A percentile compares a stretch with the other conserved stretches of the same genome.
These are phyloP conservation scores for Penicillium parvum DNA, from an alignment of 495 filamentous ascomycete genomes.

Conservation along the genomic window DNA sequence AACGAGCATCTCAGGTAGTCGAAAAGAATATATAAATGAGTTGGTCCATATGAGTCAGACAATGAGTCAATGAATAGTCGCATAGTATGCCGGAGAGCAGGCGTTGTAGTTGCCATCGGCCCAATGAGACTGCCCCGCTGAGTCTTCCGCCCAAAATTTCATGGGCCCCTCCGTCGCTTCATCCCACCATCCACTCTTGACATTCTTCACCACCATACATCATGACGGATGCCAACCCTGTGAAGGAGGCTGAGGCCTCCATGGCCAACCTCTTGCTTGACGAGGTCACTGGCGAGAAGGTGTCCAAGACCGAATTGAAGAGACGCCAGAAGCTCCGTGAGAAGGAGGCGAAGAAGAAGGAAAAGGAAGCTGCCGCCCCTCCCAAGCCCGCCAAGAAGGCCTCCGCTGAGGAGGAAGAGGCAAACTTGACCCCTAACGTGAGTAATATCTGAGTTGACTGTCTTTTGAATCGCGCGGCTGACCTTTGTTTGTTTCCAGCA, in stretches of 20 bases:
- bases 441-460: slow-evolving; percentile 28
- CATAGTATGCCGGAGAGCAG: not conserved
- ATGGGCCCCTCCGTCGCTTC: slow-evolving; percentile 23
- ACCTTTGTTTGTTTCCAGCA: slow-evolving; percentile 52
- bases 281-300: slow-evolving; percentile 78
- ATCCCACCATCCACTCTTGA: slow-evolving; percentile 25
- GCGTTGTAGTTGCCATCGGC: slow-evolving; percentile 8
- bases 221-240: slow-evolving; percentile 45
- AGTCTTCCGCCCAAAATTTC: slow-evolving; percentile 41
- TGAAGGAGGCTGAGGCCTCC: slow-evolving; percentile 56
- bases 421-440: slow-evolving; percentile 86
- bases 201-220: slow-evolving; percentile 19
- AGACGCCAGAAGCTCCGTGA: slow-evolving; percentile 89
- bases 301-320: slow-evolving; percentile 90
- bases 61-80: too few relatives aligned
- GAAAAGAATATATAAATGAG: too few relatives aligned
- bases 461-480: slow-evolving; percentile 4
- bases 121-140: slow-evolving; percentile 30
- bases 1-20: too few relatives aligned
- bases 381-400: slow-evolving; percentile 64
- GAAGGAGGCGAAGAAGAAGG: slow-evolving; percentile 79
- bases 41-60: slow-evolving; percentile 8
- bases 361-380: slow-evolving; percentile 73
- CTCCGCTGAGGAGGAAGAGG: slow-evolving; percentile 64
- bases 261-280: slow-evolving; percentile 74